These are phyloP conservation scores for Talaromyces ruber DNA, from an alignment of 495 filamentous ascomycete genomes.

Conservation along the genomic window DNA sequence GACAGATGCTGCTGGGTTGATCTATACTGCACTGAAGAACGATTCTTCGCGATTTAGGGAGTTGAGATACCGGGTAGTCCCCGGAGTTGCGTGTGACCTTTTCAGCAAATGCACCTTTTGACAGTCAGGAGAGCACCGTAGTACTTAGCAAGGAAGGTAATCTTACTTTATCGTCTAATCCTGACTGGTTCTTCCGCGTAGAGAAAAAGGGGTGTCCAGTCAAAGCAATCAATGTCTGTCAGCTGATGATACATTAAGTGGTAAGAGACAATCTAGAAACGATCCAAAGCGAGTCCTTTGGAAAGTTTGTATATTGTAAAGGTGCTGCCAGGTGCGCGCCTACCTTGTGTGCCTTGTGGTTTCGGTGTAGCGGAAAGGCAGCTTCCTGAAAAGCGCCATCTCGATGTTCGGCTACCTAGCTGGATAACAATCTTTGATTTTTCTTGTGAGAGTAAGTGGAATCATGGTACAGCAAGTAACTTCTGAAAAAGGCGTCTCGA, in stretches of 20 bases:
- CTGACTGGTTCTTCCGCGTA: background rate
- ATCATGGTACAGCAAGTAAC: too few species aligned
- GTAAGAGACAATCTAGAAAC: too few species aligned
- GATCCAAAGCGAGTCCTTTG: too few species aligned
- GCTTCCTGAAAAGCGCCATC: background rate
- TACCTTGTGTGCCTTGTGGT: background rate
- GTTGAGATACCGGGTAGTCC: too few species aligned
- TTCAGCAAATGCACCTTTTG: too few species aligned
- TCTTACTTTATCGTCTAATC: background rate
- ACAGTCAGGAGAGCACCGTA: background rate
- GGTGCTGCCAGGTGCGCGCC: background rate
- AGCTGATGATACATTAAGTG: background rate
- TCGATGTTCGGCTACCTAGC: background rate
- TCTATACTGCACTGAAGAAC: too few species aligned
- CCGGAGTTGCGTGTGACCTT: too few species aligned
- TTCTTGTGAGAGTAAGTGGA: too few species aligned
- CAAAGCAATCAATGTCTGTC: background rate
- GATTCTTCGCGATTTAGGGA: too few species aligned
- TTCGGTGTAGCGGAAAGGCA: background rate
- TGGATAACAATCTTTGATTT: too few species aligned
- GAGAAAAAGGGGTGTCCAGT: background rate
- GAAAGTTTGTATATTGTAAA: background rate
- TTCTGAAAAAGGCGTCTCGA: too few species aligned
- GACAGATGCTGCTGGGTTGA: too few species aligned
- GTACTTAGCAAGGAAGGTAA: background rate